Percentiles rank a stretch among this genome's conserved stretches.
Conservation (phyloP, 768 basidiomycete species). For the Myochromella boudieri region DNA sequence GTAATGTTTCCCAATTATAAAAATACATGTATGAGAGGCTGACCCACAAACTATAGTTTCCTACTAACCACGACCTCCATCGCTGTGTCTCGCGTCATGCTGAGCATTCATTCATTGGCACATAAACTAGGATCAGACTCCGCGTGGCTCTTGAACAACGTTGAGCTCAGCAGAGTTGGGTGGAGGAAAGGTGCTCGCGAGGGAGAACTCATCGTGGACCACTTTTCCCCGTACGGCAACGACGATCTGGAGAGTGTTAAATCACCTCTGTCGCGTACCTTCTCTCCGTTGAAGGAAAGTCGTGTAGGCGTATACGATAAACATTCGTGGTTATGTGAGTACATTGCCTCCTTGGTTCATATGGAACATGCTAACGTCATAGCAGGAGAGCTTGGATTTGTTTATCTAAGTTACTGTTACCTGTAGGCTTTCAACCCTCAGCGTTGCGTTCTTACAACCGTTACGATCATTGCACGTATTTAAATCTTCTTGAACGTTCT, state of each 20-base stretch:
- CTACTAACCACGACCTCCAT: conserved; percentile 28
- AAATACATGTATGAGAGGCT: not conserved
- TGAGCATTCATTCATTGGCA: conserved; percentile 39
- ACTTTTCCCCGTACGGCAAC: conserved; percentile 14
- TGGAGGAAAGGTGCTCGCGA: conserved; percentile 35
- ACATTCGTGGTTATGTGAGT: conserved; percentile 11
- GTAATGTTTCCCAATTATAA: conserved; percentile 18
- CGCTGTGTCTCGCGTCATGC: conserved; percentile 28
- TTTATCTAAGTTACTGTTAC: too few relatives aligned
- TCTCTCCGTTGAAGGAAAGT: conserved; percentile 10
- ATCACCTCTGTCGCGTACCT: not conserved
- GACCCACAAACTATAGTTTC: conserved; percentile 16
- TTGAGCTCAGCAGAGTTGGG: conserved; percentile 42
- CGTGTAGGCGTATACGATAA: conserved; percentile 15
- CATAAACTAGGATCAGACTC: conserved; percentile 38
- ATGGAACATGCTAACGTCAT: too few relatives aligned
- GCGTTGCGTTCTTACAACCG: too few relatives aligned
- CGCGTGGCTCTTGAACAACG: conserved; percentile 42
- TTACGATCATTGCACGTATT: too few relatives aligned
- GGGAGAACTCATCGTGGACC: conserved; percentile 38
- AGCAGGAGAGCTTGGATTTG: too few relatives aligned
- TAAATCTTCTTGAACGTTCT: too few relatives aligned
- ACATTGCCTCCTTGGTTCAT: not conserved
- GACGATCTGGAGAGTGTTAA: conserved; percentile 10
- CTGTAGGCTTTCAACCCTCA: too few relatives aligned